phyloP scores from a whole-genome alignment of 2,329 filamentous ascomycete species.

The Microdochium trichocladiopsis region DNA sequence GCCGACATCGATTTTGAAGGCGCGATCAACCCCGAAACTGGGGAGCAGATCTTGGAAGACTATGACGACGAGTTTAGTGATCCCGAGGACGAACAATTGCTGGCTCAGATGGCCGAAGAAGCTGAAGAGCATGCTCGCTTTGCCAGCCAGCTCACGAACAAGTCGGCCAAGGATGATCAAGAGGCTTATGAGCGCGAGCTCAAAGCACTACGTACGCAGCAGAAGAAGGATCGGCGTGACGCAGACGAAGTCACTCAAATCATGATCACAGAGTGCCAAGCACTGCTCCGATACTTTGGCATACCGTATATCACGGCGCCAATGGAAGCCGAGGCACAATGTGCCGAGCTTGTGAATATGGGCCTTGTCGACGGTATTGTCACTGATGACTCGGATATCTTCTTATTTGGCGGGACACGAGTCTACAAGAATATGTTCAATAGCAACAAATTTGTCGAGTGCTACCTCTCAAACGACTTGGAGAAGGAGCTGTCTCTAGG shows the following conservation, averaged over 20 bases:
- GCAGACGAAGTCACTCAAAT: conserved; percentile 94
- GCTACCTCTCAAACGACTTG: conserved; percentile 77
- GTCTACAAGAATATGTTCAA: conserved; percentile 99
- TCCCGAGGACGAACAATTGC: conserved; percentile 84
- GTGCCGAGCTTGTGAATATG: conserved; percentile 78
- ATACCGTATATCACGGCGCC: conserved; percentile 95
- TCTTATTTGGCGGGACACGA: conserved; percentile 90
- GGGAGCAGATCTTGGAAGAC: conserved; percentile 40
- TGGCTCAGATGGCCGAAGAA: conserved; percentile 80
- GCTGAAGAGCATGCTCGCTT: conserved; percentile 92
- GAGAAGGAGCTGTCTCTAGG: conserved; percentile 85
- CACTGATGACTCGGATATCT: conserved; percentile 94
- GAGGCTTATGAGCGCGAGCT: conserved; percentile 83
- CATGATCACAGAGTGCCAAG: conserved; percentile 94
- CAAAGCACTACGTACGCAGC: conserved; percentile 80
- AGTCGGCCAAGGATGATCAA: conserved; percentile 60
- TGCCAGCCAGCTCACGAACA: conserved; percentile 77
- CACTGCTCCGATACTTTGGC: conserved; percentile 82
- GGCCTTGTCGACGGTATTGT: conserved; percentile 95
- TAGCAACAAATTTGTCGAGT: conserved; percentile 94
- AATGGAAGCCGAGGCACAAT: conserved; percentile 98
- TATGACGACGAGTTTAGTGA: conserved; percentile 75
- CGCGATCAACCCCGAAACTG: conserved; percentile 7
- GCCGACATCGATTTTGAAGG: conserved; percentile 7
- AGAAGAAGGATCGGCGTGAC: conserved; percentile 92